A percentile compares a stretch with the other conserved stretches of the same genome.
Evolutionary conservation across 148 eudicot species (phyloP).

Genomic region (Rhododendron mucronatum): DNA sequence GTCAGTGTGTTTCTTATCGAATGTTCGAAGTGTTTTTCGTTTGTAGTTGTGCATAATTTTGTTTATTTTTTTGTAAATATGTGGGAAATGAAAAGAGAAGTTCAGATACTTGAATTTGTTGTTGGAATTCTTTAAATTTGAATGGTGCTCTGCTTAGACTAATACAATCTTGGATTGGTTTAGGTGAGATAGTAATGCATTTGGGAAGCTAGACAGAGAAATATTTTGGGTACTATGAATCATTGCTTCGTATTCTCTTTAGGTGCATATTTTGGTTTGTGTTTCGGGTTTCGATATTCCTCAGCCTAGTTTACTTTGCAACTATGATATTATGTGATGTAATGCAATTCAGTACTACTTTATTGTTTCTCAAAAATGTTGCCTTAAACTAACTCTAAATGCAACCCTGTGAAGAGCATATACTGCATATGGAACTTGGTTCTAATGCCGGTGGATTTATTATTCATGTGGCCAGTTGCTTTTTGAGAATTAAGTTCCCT

Average conservation of each 20-base stretch:
- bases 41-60: not conserved
- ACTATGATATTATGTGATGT: not conserved
- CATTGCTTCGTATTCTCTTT: not conserved
- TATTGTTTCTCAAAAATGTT: not conserved
- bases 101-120: not conserved
- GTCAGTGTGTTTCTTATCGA: conserved; percentile 31
- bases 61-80: not conserved
- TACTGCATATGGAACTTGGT: not conserved
- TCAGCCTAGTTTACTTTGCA: not conserved
- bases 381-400: not conserved
- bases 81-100: not conserved
- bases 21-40: not conserved
- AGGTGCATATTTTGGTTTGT: not conserved
- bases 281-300: not conserved
- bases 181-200: not conserved
- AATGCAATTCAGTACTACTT: not conserved
- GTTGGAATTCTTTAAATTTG: not conserved
- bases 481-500: not conserved
- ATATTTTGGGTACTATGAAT: not conserved
- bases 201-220: not conserved
- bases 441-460: not conserved
- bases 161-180: not conserved
- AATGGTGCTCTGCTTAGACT: not conserved
- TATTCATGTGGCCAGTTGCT: not conserved
- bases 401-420: not conserved